A percentile compares a stretch with the other conserved stretches of the same genome.
These are phyloP conservation scores for Wickerhamiella sorbophila DNA, from an alignment of 805 yeast genomes.

Conservation along the genomic window DNA sequence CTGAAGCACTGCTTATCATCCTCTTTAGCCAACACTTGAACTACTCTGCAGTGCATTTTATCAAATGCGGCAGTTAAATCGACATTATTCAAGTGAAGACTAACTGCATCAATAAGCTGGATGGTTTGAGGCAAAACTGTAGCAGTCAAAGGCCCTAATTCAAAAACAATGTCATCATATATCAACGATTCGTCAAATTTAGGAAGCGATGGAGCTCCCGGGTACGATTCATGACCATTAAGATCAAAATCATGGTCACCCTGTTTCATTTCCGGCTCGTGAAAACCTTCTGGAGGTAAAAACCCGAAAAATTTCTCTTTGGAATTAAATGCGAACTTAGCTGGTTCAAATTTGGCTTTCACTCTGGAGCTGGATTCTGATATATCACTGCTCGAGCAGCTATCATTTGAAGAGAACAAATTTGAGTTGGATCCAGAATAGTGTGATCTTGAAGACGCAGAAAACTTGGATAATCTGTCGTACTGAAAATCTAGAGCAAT, in stretches of 20 bases:
- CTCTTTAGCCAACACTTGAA: constrained; percentile 29
- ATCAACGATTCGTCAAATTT: constrained; percentile 28
- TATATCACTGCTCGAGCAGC: constrained; percentile 1
- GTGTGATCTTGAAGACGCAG: constrained; percentile 2
- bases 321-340: not conserved
- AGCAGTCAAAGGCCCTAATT: constrained; percentile 37
- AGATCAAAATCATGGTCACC: constrained; percentile 7
- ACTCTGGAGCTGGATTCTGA: not conserved
- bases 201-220: constrained; percentile 25
- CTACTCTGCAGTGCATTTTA: constrained; percentile 44
- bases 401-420: constrained; percentile 6
- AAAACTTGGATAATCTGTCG: constrained; percentile 1
- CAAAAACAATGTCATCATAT: constrained; percentile 37
- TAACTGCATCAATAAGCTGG: constrained; percentile 27
- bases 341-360: not conserved
- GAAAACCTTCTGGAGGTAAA: constrained; percentile 6
- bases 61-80: constrained; percentile 45
- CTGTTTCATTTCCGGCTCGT: not conserved
- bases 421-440: constrained; percentile 5
- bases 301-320: constrained; percentile 9
- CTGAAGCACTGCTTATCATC: constrained; percentile 3
- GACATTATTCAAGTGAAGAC: constrained; percentile 25
- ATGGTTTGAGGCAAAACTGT: constrained; percentile 35
- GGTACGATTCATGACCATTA: constrained; percentile 9
- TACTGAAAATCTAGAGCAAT: constrained; percentile 11